phyloP scores from a whole-genome alignment of 805 yeast genomes.

The Kluyveromyces siamensis region DNA sequence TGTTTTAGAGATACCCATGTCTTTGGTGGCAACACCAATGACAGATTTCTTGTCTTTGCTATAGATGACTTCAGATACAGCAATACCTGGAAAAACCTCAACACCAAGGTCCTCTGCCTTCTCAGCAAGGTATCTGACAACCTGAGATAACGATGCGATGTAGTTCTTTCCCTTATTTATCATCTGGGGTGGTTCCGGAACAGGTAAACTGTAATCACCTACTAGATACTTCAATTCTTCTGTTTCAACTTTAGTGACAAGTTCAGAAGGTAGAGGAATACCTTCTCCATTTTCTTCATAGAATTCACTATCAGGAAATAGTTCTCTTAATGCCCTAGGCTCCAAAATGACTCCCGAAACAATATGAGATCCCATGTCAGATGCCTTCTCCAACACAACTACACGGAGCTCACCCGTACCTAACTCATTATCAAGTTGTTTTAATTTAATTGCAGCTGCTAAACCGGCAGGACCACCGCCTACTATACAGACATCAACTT shows the following conservation, averaged over 20 bases:
- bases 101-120: slow-evolving; percentile 91
- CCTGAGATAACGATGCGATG: slow-evolving; percentile 74
- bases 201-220: slow-evolving; percentile 48
- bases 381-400: slow-evolving; percentile 83
- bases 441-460: slow-evolving; percentile 83
- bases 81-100: slow-evolving; percentile 83
- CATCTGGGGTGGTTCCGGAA: slow-evolving; percentile 95
- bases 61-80: slow-evolving; percentile 73
- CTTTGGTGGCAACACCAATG: slow-evolving; percentile 89
- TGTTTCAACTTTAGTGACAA: slow-evolving; percentile 62
- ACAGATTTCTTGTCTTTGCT: slow-evolving; percentile 46
- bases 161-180: slow-evolving; percentile 70
- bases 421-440: slow-evolving; percentile 66
- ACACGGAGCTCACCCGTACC: slow-evolving; percentile 69
- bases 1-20: slow-evolving; percentile 70
- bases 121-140: slow-evolving; percentile 74
- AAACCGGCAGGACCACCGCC: slow-evolving; percentile 99
- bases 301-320: slow-evolving; percentile 61
- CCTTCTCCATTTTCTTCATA: slow-evolving; percentile 43
- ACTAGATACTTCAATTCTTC: slow-evolving; percentile 70
- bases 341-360: slow-evolving; percentile 93
- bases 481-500: slow-evolving; percentile 88
- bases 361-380: slow-evolving; percentile 87
- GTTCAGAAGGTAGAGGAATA: slow-evolving; percentile 68
- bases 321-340: slow-evolving; percentile 78